Evolutionary conservation across 2,329 filamentous ascomycete species (phyloP), one percentile per base, ranked within the genome.

Genomic region (Microcyclospora tardicrescens): DNA sequence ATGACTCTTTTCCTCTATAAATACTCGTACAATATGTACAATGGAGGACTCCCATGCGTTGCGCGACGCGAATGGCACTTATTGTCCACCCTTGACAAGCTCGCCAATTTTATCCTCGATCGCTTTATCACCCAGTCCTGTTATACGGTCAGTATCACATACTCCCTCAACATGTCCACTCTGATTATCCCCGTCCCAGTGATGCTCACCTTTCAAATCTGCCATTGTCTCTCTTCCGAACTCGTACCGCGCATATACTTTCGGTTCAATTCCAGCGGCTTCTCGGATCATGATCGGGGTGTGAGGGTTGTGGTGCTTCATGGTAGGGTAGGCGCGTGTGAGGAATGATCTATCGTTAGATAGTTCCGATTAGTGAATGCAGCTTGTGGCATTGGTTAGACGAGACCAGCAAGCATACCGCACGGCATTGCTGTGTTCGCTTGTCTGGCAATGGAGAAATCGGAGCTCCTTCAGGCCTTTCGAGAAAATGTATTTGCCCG

Each of bases 271-370:
- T 57, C 84, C 85, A 52, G 76, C 69, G 38, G 89, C 91, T 71
- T 96, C 91, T 59, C 91, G 84, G 57, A 98, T 79, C 71, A 98
- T 71, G 65, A 98, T 96, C 39, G 91, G 91, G 35, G 75, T 87
- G 64, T 83, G 71, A 41, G 91, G 91, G 70, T 98, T 98, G 73
- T 89, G 84, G 73, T 93, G 93, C 78, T 98, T 98, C 89, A 98
- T 96, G 43, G 84, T 91, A 34, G 91, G 91, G 65, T 98, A 98
- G 50, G 86, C 79, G 61, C 84, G 78, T 49, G 80, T 81, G 50
- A 98, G 73, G 67, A 98, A 98, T 24, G 82, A 79, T 63, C 91
- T 95, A 54, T 13, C 10, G 19, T 6, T 5, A 11, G 14, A 16
- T 15, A 8, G 19, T 24, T 34, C 28, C n/a, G 2, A 24, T 33